Evolutionary conservation across 169 alveolate species (phyloP).

Genomic region (Cryptosporidium baileyi): DNA sequence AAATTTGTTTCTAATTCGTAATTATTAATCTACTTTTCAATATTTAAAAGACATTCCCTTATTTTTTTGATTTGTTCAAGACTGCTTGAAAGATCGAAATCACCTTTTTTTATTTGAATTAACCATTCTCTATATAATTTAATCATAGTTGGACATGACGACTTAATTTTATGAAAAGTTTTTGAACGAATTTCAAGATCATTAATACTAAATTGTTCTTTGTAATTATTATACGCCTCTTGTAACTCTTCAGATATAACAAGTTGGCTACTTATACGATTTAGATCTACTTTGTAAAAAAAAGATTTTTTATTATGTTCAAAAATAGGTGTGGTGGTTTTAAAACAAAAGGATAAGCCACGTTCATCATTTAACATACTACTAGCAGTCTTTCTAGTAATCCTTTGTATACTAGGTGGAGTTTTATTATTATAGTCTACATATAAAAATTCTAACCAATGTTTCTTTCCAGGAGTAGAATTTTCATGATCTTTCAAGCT

Average conservation of each 20-base stretch:
- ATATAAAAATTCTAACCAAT: background rate
- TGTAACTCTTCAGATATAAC: conserved; percentile 42
- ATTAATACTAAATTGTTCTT: background rate
- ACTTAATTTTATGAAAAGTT: conserved; percentile 9
- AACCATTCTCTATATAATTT: conserved; percentile 44
- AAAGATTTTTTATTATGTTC: background rate
- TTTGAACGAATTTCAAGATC: conserved; percentile 43
- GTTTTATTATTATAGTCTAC: background rate
- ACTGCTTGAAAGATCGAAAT: conserved; percentile 6
- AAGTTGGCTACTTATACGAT: conserved; percentile 43
- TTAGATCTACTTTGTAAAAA: conserved; percentile 20
- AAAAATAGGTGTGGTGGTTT: conserved; percentile 2
- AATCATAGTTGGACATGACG: conserved; percentile 56
- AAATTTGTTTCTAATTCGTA: no score
- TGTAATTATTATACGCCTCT: background rate
- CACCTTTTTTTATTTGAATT: background rate
- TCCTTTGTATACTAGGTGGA: background rate
- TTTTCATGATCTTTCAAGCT: background rate
- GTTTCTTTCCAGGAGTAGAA: background rate
- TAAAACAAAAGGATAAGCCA: conserved; percentile 7
- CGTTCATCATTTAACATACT: background rate
- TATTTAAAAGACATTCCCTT: background rate
- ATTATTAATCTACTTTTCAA: background rate
- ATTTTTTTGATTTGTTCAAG: conserved; percentile 50
- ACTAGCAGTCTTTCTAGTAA: background rate